phyloP scores from a whole-genome alignment of 116 monocot species.

The Posidonia oceanica region DNA sequence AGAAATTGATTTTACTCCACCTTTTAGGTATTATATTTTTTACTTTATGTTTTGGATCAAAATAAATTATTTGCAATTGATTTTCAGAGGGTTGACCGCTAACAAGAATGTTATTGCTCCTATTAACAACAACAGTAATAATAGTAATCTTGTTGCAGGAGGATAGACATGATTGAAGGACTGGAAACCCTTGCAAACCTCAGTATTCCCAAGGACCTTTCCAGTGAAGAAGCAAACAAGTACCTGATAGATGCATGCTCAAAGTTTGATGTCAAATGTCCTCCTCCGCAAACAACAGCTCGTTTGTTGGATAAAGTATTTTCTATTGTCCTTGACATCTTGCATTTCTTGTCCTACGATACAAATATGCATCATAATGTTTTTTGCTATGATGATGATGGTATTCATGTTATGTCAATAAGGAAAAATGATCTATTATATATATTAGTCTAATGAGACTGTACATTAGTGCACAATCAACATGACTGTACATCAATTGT shows the following conservation, averaged over 20 bases:
- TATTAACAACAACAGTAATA: too few relatives aligned
- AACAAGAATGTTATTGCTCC: too few relatives aligned
- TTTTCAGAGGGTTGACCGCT: background rate
- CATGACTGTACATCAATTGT: too few relatives aligned
- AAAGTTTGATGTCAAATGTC: constrained; percentile 87
- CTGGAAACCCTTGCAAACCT: constrained; percentile 66
- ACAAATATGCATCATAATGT: too few relatives aligned
- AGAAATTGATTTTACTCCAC: constrained; percentile 97
- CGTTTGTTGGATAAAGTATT: constrained; percentile 80
- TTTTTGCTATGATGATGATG: too few relatives aligned
- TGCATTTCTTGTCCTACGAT: background rate
- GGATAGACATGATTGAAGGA: constrained; percentile 87
- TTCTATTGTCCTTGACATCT: background rate
- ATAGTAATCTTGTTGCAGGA: constrained; percentile 26
- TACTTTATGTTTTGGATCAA: background rate
- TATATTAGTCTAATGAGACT: too few relatives aligned
- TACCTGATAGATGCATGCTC: constrained; percentile 77
- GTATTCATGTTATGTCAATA: too few relatives aligned
- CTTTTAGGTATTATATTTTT: constrained; percentile 51
- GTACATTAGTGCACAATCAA: too few relatives aligned
- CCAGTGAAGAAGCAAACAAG: constrained; percentile 73
- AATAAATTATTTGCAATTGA: background rate
- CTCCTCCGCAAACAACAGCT: constrained; percentile 89
- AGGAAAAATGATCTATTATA: too few relatives aligned
- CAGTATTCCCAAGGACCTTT: constrained; percentile 76